Percentiles rank a stretch among this genome's conserved stretches.
Evolutionary conservation across 495 filamentous ascomycete genomes (phyloP).

Genomic region (Xylaria telfairii): DNA sequence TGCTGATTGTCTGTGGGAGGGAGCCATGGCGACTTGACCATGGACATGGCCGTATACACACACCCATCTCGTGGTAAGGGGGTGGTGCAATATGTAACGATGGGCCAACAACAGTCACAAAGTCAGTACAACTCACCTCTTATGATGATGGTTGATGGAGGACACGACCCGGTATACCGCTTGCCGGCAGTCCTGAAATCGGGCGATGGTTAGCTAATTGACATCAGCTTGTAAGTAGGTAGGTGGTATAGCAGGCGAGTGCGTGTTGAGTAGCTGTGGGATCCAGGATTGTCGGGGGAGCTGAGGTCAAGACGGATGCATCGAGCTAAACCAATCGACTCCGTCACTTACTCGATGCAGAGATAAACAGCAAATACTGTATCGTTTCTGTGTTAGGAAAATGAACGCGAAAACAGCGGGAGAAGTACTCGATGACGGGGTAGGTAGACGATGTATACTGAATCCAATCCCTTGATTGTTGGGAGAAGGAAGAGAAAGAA

Average conservation of each 20-base stretch:
- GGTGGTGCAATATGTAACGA: slow-evolving; percentile 20
- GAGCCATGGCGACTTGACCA: slow-evolving; percentile 12
- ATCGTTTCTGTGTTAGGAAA: slow-evolving; percentile 4
- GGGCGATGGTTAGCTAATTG: slow-evolving; percentile 19
- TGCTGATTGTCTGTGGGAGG: not conserved
- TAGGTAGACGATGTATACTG: not conserved
- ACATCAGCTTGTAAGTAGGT: slow-evolving; percentile 4
- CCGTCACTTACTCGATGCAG: slow-evolving; percentile 17
- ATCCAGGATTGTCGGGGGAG: not conserved
- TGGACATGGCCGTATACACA: slow-evolving; percentile 9
- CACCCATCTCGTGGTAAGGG: slow-evolving; percentile 19
- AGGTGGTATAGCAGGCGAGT: not conserved
- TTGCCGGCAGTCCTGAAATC: slow-evolving; percentile 13
- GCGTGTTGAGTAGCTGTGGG: not conserved
- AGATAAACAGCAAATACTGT: not conserved
- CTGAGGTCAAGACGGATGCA: not conserved
- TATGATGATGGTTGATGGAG: slow-evolving; percentile 14
- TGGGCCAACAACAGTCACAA: not conserved
- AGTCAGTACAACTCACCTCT: slow-evolving; percentile 25
- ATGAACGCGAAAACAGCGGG: slow-evolving; percentile 1
- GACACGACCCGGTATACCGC: slow-evolving; percentile 1
- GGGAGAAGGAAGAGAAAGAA: slow-evolving; percentile 10
- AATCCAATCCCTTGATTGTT: slow-evolving; percentile 1
- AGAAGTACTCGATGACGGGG: not conserved
- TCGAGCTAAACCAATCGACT: not conserved